Percentiles rank a stretch among this genome's conserved stretches.
Conservation (phyloP, 164 flowering plant species). For the Magnolia officinalis region DNA sequence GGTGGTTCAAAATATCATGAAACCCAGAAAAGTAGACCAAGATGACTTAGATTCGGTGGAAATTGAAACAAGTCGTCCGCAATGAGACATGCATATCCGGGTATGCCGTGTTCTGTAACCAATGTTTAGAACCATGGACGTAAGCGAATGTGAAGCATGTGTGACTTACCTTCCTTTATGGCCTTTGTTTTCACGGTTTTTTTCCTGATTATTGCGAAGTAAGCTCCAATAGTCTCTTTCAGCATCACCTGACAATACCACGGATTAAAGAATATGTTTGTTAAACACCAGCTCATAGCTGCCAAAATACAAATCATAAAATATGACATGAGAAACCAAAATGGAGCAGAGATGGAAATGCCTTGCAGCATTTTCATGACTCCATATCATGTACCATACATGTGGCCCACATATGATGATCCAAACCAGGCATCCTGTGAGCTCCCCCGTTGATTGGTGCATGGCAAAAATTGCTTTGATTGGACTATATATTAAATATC, state of each 20-base stretch:
- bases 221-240: slow-evolving; percentile 80
- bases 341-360: neutral
- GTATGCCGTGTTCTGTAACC: neutral
- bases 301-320: neutral
- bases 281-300: neutral
- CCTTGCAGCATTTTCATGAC: neutral
- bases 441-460: no score
- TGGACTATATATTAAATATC: no score
- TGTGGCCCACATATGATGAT: neutral
- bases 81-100: neutral
- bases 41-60: neutral
- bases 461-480: no score
- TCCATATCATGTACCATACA: neutral
- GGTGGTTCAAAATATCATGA: neutral
- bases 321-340: neutral
- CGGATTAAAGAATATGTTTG: neutral
- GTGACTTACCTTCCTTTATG: slow-evolving; percentile 59
- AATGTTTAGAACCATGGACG: neutral
- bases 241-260: slow-evolving; percentile 58
- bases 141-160: neutral
- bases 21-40: neutral
- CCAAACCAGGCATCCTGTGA: neutral
- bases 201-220: slow-evolving; percentile 53
- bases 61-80: neutral
- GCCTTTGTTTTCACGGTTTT: slow-evolving; percentile 35